phyloP scores from a whole-genome alignment of 129 eudicot genomes.

The Chrysanthemum seticuspe region DNA sequence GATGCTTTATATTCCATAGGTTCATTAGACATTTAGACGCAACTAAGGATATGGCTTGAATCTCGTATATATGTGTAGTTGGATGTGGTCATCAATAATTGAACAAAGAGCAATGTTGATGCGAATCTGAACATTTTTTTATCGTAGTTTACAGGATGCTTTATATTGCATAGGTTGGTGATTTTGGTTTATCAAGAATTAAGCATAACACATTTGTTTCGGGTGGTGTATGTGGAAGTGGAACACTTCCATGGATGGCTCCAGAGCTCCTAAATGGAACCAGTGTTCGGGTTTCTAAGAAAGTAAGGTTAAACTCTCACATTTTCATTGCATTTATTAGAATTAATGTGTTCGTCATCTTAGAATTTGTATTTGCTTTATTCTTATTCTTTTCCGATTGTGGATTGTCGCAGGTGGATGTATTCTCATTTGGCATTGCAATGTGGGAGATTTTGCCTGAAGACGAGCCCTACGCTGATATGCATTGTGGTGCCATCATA shows the following conservation, averaged over 20 bases:
- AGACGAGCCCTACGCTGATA: conserved; percentile 61
- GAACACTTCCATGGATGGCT: too few relatives aligned
- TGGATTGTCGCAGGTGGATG: conserved; percentile 45
- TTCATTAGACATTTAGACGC: neutral
- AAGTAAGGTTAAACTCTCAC: conserved; percentile 33
- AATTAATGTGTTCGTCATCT: too few relatives aligned
- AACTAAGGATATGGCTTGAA: neutral
- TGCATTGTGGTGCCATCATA: conserved; percentile 75
- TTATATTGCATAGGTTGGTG: conserved; percentile 30
- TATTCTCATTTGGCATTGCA: conserved; percentile 62
- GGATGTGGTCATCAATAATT: neutral
- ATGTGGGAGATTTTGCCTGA: conserved; percentile 71
- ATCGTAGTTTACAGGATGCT: too few relatives aligned
- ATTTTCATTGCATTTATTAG: neutral
- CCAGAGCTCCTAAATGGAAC: too few relatives aligned
- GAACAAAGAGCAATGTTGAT: too few relatives aligned
- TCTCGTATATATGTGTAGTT: too few relatives aligned
- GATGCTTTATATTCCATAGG: neutral
- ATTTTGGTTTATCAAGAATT: conserved; percentile 71
- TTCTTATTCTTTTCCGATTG: too few relatives aligned
- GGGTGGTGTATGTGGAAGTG: too few relatives aligned
- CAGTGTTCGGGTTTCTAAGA: conserved; percentile 42
- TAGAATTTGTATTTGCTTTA: too few relatives aligned
- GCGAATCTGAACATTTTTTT: too few relatives aligned
- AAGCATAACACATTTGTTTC: conserved; percentile 32